Evolutionary conservation across 352 stramenopile species (phyloP).

Genomic region (Pythium angustatum): DNA sequence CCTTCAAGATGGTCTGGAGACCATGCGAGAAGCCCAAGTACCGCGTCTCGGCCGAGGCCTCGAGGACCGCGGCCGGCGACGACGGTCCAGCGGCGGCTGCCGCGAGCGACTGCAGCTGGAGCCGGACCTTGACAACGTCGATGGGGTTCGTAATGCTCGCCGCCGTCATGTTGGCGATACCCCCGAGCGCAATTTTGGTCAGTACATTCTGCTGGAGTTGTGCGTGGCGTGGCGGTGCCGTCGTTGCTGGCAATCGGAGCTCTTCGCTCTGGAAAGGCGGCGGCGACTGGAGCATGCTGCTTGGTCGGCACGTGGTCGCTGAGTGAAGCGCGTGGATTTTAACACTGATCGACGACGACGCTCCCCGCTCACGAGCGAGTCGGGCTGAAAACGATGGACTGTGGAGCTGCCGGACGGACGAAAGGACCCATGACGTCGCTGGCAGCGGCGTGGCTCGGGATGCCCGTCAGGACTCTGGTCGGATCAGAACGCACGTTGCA

Average conservation of each 20-base stretch:
- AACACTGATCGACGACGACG: not conserved
- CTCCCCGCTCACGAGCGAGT: not conserved
- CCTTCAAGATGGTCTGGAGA: slow-evolving; percentile 49
- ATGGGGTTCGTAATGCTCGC: slow-evolving; percentile 55
- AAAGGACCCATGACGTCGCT: slow-evolving; percentile 10
- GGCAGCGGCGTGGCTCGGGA: slow-evolving; percentile 6
- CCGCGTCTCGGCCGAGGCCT: slow-evolving; percentile 30
- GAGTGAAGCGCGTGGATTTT: not conserved
- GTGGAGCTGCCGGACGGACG: not conserved
- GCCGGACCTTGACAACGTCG: slow-evolving; percentile 57
- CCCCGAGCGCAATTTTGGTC: slow-evolving; percentile 63
- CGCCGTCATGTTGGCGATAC: slow-evolving; percentile 60
- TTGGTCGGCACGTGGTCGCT: not conserved
- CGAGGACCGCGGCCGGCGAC: not conserved
- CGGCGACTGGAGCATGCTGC: slow-evolving; percentile 20
- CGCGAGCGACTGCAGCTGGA: slow-evolving; percentile 39
- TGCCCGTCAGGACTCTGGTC: slow-evolving; percentile 7
- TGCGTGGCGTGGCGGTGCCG: slow-evolving; percentile 30
- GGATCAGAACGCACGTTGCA: slow-evolving; percentile 17
- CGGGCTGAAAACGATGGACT: slow-evolving; percentile 10
- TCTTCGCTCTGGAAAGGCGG: slow-evolving; percentile 3
- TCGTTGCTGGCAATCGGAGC: not conserved
- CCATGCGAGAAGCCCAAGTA: slow-evolving; percentile 63
- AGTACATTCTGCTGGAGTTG: slow-evolving; percentile 55
- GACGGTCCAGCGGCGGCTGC: not conserved